Evolutionary conservation across 108 stramenopile species (phyloP), one percentile per base, ranked within the genome.

Genomic region (Skeletonema marinoi): DNA sequence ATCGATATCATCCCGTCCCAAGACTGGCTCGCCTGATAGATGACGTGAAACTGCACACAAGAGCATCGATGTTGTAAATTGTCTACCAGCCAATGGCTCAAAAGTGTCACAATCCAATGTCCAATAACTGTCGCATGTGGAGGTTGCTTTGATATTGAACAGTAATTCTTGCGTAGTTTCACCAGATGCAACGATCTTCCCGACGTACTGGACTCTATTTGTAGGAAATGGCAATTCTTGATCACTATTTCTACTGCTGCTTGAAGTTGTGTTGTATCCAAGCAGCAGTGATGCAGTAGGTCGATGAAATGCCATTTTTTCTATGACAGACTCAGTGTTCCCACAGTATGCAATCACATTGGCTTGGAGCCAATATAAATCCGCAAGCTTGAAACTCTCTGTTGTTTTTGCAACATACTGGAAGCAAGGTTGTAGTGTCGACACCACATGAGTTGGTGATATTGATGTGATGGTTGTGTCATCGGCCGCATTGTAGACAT

Each of bases 361-460:
- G n/a, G 77, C 73, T 60, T 92, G 88, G 19, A 88, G 32, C 48
- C 80, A 80, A 68, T 89, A 88, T 16, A 90, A 68, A 35, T 90
- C 91, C 0, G 89, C 84, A 25, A 92, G 71, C 69, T 90, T 90
- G 82, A 90, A 92, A 5, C 88, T 87, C 67, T 90, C 89, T 31
- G 58, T 84, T 42, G 89, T 88, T 67, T 92, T 90, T 29, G 77
- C 84, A 65, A 87, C 64, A 74, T 60, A 66, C 31, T 70, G 42
- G 65, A 25, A 0, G 21, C 6, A 73, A 13, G 35, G 38, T 62
- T 63, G 35, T 42, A 42, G 41, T 16, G 44, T 3, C 16, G 16
- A n/a, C n/a, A n/a, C n/a, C n/a, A n/a, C n/a, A n/a, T n/a, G n/a
- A n/a, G 25, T 25, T 0, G 25, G 25, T 25, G 25, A 25, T 25